These are phyloP conservation scores for Stipa capillata DNA, from an alignment of 176 grass and related monocot genomes.

Conservation along the genomic window DNA sequence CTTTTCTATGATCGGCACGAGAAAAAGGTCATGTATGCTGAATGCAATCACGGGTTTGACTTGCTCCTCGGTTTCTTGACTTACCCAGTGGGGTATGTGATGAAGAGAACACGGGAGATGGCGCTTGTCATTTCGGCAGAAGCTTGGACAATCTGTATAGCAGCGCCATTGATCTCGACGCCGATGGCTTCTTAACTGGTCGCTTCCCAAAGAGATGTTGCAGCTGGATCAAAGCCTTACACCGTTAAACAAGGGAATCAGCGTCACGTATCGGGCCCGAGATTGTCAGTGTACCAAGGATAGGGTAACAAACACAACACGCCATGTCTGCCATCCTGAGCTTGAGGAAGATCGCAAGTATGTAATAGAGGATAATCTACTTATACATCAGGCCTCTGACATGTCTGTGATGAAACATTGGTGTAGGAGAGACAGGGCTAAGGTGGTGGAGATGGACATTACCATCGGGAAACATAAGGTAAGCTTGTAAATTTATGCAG, in stretches of 20 bases:
- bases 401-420: background rate
- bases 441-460: background rate
- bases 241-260: background rate
- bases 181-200: background rate
- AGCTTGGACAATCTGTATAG: background rate
- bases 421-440: background rate
- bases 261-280: no score
- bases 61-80: background rate
- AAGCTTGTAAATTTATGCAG: background rate
- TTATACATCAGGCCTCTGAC: background rate
- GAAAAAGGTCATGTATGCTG: slow-evolving; percentile 1
- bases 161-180: background rate
- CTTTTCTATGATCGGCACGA: background rate
- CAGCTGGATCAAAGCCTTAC: background rate
- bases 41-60: background rate
- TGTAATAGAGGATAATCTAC: background rate
- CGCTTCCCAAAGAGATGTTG: background rate
- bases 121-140: background rate
- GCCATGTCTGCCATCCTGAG: background rate
- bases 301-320: no score
- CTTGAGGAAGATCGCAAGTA: background rate
- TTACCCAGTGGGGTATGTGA: background rate
- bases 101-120: background rate
- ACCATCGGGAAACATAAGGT: background rate
- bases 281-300: no score